Conservation (phyloP, 768 basidiomycete genomes). For the Cytidiella melzeri region DNA sequence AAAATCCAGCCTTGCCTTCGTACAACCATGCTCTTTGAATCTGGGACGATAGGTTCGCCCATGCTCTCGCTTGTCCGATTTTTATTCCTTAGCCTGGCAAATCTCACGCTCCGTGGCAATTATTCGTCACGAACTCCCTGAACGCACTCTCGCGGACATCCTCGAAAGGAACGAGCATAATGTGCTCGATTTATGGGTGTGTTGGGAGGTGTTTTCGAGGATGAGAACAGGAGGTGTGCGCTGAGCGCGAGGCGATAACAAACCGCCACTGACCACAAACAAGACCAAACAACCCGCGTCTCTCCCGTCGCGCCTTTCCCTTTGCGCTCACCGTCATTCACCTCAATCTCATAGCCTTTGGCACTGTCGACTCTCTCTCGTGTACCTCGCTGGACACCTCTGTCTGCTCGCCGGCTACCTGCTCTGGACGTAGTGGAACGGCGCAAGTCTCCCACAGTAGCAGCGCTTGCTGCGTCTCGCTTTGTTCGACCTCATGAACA, state of each 20-base stretch:
- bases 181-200: no score
- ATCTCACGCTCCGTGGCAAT: no score
- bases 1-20: constrained; percentile 1
- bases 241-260: neutral
- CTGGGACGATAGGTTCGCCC: neutral
- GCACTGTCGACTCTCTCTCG: neutral
- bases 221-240: neutral
- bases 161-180: no score
- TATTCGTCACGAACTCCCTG: no score
- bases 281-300: constrained; percentile 5
- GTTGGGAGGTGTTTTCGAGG: neutral
- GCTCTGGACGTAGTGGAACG: neutral
- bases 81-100: no score
- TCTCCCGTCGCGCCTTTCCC: neutral
- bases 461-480: neutral
- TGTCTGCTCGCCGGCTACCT: no score
- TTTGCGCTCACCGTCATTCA: neutral
- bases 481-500: neutral
- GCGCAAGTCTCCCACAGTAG: neutral
- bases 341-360: neutral
- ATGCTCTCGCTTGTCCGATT: neutral
- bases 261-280: constrained; percentile 3
- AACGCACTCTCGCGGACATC: no score
- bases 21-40: constrained; percentile 3
- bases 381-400: neutral